A percentile compares a stretch with the other conserved stretches of the same genome.
These are phyloP conservation scores for Rosa chinensis DNA, from an alignment of 306 rosid species.

Conservation along the genomic window DNA sequence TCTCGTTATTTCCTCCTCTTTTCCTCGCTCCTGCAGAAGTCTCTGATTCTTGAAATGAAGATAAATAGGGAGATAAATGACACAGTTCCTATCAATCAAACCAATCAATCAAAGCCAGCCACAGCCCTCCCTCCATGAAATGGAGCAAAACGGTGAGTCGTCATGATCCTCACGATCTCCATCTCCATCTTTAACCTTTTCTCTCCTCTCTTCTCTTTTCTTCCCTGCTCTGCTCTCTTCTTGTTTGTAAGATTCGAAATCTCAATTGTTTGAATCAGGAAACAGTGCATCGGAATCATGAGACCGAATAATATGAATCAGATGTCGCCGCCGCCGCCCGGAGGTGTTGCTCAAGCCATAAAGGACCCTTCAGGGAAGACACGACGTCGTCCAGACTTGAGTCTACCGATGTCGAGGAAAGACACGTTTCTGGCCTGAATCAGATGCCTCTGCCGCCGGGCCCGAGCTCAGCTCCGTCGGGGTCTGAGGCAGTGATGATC, in stretches of 20 bases:
- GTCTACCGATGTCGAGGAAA: conserved; percentile 60
- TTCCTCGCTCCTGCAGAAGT: too few relatives aligned
- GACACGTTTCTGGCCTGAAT: conserved; percentile 48
- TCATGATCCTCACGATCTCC: conserved; percentile 18
- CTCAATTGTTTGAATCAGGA: background rate
- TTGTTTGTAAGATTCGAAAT: background rate
- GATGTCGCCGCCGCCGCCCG: background rate
- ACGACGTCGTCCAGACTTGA: conserved; percentile 61
- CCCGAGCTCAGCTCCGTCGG: conserved; percentile 31
- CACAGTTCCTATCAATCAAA: background rate
- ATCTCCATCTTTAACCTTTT: background rate
- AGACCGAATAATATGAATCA: conserved; percentile 15
- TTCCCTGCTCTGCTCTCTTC: background rate
- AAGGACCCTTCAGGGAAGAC: conserved; percentile 2
- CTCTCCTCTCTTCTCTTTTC: background rate
- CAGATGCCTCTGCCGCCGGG: conserved; percentile 75
- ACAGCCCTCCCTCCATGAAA: background rate
- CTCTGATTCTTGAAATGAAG: conserved; percentile 10
- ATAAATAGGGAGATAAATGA: background rate
- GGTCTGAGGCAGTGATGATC: conserved; percentile 33
- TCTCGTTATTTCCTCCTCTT: too few relatives aligned
- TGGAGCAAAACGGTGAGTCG: background rate
- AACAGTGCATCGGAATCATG: conserved; percentile 30
- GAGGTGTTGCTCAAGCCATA: background rate
- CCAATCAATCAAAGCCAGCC: background rate